Conservation (phyloP, 768 basidiomycete species). For the Daedaleopsis sinensis region DNA sequence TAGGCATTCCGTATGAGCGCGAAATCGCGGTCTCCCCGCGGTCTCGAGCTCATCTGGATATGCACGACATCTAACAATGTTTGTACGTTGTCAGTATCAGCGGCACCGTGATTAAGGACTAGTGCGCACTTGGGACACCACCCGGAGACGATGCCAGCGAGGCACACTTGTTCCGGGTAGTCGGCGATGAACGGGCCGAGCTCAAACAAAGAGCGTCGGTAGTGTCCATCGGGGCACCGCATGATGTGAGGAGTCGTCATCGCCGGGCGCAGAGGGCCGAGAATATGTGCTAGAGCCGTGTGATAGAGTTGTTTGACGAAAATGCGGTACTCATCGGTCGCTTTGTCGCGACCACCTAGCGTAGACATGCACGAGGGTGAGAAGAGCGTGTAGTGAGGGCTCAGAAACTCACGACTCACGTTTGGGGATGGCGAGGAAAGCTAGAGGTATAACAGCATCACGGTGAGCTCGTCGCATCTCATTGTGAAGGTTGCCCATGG, state of each 20-base stretch:
- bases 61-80: background rate
- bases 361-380: no score
- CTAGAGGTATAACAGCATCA: no score
- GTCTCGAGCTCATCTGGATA: background rate
- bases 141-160: slow-evolving; percentile 24
- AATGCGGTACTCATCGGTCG: no score
- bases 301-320: no score
- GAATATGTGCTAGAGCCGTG: slow-evolving; percentile 1
- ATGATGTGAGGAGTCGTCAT: slow-evolving; percentile 22
- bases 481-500: no score
- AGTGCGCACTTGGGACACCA: slow-evolving; percentile 26
- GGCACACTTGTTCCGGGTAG: slow-evolving; percentile 34
- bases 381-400: no score
- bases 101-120: no score
- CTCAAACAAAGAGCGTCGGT: slow-evolving; percentile 28
- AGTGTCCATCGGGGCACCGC: slow-evolving; percentile 32
- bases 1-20: background rate
- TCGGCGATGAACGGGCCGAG: slow-evolving; percentile 35
- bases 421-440: no score
- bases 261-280: slow-evolving; percentile 7
- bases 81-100: no score
- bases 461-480: no score
- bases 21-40: background rate
- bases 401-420: no score
- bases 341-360: no score